Percentiles rank a stretch among this genome's conserved stretches.
Evolutionary conservation across 1,284 basidiomycete genomes (phyloP).

Genomic region (Irpex sp.): DNA sequence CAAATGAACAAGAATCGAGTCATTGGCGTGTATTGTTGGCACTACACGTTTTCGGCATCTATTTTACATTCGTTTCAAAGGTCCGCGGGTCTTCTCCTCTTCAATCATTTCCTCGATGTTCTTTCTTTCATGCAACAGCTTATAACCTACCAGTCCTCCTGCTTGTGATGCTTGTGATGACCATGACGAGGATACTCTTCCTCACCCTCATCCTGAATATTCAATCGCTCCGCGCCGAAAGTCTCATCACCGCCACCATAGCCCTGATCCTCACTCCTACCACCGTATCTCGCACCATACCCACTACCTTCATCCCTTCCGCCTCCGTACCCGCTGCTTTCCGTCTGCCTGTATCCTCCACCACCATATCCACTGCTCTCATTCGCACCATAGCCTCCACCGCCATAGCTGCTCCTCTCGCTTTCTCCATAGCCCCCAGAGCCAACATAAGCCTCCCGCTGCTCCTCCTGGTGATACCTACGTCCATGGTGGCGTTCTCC

Average conservation of each 20-base stretch:
- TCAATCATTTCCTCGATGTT: no score
- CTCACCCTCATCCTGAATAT: conserved; percentile 15
- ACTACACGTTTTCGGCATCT: no score
- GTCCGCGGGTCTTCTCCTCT: no score
- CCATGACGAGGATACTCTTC: conserved; percentile 16
- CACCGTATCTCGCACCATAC: no score
- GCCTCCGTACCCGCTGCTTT: background rate
- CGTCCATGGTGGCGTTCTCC: conserved; percentile 2
- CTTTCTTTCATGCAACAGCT: no score
- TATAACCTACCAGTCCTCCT: conserved; percentile 9
- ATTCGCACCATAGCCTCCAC: conserved; percentile 8
- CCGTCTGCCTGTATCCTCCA: conserved; percentile 1
- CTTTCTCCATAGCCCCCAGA: conserved; percentile 5
- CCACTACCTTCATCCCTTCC: background rate
- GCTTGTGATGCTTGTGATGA: conserved; percentile 13
- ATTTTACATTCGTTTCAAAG: no score
- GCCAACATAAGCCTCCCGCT: conserved; percentile 1
- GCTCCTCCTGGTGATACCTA: conserved; percentile 1
- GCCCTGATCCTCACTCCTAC: conserved; percentile 6
- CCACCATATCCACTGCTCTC: conserved; percentile 1
- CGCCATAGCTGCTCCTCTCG: conserved; percentile 5
- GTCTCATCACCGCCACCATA: conserved; percentile 19
- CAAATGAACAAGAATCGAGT: no score
- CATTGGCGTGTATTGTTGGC: no score
- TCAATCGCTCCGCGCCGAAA: conserved; percentile 24